Percentiles rank a stretch among this genome's conserved stretches.
Evolutionary conservation across 2,329 filamentous ascomycete genomes (phyloP).

Genomic region (Alternaria triticina): DNA sequence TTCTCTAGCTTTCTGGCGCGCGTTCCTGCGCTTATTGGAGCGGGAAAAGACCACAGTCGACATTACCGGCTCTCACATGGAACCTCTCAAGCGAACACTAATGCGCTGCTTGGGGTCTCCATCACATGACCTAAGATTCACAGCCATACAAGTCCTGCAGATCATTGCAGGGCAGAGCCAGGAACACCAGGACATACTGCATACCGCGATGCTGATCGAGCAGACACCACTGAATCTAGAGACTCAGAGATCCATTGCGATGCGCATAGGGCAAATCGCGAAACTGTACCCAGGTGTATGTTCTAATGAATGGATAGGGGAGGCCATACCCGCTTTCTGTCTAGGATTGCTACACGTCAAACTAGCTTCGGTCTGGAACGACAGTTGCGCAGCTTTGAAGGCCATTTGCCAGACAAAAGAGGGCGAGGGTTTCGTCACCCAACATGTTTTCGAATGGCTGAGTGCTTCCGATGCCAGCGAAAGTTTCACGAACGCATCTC

Average conservation of each 20-base stretch:
- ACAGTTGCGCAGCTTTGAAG: conserved; percentile 76
- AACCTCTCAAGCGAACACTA: conserved; percentile 68
- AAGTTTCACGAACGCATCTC: conserved; percentile 5
- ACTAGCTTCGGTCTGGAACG: conserved; percentile 86
- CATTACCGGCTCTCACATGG: conserved; percentile 62
- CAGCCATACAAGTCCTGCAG: conserved; percentile 74
- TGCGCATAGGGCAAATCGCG: conserved; percentile 82
- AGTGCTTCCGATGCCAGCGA: conserved; percentile 18
- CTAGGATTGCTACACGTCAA: conserved; percentile 90
- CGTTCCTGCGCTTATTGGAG: conserved; percentile 65
- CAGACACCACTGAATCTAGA: conserved; percentile 78
- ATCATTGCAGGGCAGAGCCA: conserved; percentile 60
- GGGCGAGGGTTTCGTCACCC: conserved; percentile 75
- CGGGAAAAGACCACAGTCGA: conserved; percentile 61
- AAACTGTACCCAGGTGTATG: conserved; percentile 66
- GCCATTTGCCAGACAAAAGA: conserved; percentile 72
- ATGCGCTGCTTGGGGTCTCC: conserved; percentile 76
- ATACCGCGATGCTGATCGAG: conserved; percentile 78
- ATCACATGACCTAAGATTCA: conserved; percentile 75
- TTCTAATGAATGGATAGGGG: conserved; percentile 69
- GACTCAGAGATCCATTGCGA: conserved; percentile 77
- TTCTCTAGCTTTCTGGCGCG: conserved; percentile 46
- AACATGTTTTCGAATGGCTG: conserved; percentile 81
- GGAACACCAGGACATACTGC: conserved; percentile 60
- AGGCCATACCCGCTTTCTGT: conserved; percentile 79